phyloP scores from a whole-genome alignment of 2,329 filamentous ascomycete species.

The Colletotrichum ledebouriae region DNA sequence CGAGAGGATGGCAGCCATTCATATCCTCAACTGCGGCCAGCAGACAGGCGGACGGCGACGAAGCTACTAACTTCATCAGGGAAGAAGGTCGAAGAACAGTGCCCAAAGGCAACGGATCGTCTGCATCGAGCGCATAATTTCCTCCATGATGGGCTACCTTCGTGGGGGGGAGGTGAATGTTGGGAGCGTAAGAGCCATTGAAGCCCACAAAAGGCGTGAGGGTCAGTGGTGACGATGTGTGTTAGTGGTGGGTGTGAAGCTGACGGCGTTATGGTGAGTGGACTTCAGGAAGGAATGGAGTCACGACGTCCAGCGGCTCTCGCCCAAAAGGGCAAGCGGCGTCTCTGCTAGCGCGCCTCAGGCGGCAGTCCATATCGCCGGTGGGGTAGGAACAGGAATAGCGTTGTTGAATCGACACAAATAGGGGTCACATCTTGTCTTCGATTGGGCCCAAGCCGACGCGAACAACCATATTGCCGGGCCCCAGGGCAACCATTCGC shows the following conservation, averaged over 20 bases:
- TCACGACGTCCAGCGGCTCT: conserved; percentile 7
- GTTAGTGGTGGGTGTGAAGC: conserved; percentile 5
- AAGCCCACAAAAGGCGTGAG: conserved; percentile 10
- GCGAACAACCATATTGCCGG: conserved; percentile 8
- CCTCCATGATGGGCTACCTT: conserved; percentile 13
- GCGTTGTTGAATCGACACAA: conserved; percentile 15
- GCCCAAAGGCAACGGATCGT: conserved; percentile 6
- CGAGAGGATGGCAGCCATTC: conserved; percentile 16
- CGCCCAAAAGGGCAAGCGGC: conserved; percentile 23
- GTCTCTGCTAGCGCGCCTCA: not conserved
- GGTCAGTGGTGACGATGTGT: conserved; percentile 20
- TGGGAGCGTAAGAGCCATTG: conserved; percentile 2
- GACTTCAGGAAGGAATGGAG: conserved; percentile 1
- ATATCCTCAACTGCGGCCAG: conserved; percentile 17
- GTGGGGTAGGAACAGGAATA: conserved; percentile 32
- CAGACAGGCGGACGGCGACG: not conserved
- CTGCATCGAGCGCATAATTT: conserved; percentile 29
- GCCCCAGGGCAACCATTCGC: conserved; percentile 10
- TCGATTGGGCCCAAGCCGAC: conserved; percentile 13
- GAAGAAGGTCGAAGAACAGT: not conserved
- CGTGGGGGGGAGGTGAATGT: not conserved
- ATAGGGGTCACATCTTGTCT: conserved; percentile 2
- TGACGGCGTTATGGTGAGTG: conserved; percentile 5
- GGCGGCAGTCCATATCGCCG: conserved; percentile 8
- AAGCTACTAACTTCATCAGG: conserved; percentile 30